These are phyloP conservation scores for Prototheca wickerhamii DNA, from an alignment of 163 green algal genomes.

Conservation along the genomic window DNA sequence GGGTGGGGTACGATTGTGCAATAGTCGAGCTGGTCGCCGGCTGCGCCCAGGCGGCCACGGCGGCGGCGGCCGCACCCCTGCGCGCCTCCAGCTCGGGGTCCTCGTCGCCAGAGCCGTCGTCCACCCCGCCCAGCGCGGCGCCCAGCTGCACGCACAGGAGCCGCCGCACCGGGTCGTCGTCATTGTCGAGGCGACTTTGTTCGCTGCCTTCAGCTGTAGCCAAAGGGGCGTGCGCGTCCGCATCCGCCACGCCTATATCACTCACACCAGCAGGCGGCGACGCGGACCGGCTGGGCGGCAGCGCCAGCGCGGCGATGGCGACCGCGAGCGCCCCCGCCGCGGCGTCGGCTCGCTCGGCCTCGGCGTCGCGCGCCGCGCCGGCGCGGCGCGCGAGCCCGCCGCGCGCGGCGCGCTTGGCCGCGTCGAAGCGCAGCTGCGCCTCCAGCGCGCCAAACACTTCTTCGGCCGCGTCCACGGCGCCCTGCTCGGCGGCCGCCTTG, in stretches of 20 bases:
- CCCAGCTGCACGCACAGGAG: not conserved
- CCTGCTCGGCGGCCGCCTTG: slow-evolving; percentile 63
- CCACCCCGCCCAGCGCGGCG: not conserved
- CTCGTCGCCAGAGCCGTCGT: not conserved
- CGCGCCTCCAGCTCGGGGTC: not conserved
- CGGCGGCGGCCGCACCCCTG: not conserved
- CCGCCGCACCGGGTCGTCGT: not conserved
- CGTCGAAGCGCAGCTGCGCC: slow-evolving; percentile 21
- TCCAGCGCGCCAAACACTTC: slow-evolving; percentile 64
- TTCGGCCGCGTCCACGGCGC: slow-evolving; percentile 68
- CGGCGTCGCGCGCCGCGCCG: not conserved
- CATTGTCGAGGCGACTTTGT: too few species aligned
- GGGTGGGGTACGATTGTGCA: too few species aligned
- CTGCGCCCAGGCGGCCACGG: not conserved
- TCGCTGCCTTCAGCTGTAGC: too few species aligned
- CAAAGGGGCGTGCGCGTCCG: too few species aligned
- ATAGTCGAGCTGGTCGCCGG: not conserved
- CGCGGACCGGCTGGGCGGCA: too few species aligned
- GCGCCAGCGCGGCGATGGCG: too few species aligned
- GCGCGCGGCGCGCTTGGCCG: not conserved
- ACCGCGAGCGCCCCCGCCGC: too few species aligned
- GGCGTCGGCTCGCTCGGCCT: not conserved
- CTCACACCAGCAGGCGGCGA: too few species aligned
- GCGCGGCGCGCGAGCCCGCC: not conserved
- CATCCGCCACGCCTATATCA: too few species aligned